Base-by-base conservation (phyloP, 345 rosid genomes). In the Camelina neglecta region DNA sequence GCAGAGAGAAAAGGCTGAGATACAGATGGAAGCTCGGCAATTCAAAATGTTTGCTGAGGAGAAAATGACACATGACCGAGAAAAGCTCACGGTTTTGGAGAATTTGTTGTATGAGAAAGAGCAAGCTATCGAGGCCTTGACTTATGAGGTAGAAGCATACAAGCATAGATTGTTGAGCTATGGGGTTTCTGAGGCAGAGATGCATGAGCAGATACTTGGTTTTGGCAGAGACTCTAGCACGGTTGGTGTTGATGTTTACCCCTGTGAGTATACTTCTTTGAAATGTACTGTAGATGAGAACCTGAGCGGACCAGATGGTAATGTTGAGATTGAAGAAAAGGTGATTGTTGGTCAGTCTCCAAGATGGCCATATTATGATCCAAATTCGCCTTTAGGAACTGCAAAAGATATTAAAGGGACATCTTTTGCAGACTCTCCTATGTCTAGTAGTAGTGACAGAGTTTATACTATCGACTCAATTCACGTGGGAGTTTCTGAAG, bases 1-100 rank as follows among this genome's bases (percentile, higher is more conserved):
- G 80, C 97, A 92, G 81, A 90, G 93, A 83, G 96, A 92, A 85
- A 92, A 92, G 81, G 93, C 97, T 2, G 97, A 92, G 86, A 81
- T 88, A 53, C 96, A 92, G 75, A 90, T 92, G 96, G 97, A 92
- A 78, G 86, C 96, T 8, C 61, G 93, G 71, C 97, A 92, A 50
- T 92, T 92, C 76, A 88, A 90, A 84, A 84, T 83, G 15, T 88
- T 84, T 68, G 85, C 85, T 0, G 90, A 90, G 77, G 97, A 90
- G 85, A 92, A 83, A 76, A 87, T 86, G 90, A 84, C 86, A 0
- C 97, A 92, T 82, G 97, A 92, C 20, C 92, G 86, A 69, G 87
- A 85, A 71, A 90, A 85, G 81, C 67, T 85, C 47, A 69, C 75
- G 12, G 83, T 78, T 23, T 71, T 92, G 79, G 96, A 92, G 71